phyloP scores from a whole-genome alignment of 1,139 yeast species.

The Suhomyces terraborum region DNA sequence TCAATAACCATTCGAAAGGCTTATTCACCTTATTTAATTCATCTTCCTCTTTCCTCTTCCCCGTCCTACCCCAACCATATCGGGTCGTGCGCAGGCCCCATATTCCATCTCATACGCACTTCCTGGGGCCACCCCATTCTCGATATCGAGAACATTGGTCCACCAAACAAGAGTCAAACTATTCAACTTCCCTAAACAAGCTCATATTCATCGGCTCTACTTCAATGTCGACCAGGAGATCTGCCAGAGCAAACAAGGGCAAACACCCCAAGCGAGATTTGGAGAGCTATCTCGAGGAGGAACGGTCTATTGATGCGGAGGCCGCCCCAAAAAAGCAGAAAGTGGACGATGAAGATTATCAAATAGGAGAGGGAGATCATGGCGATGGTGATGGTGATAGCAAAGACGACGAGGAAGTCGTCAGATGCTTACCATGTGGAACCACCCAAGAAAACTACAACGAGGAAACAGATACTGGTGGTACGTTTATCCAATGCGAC shows the following conservation, averaged over 20 bases:
- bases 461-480: constrained; percentile 59
- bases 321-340: constrained; percentile 1
- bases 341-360: constrained; percentile 3
- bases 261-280: constrained; percentile 36
- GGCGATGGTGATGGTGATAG: constrained; percentile 1
- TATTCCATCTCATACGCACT: neutral
- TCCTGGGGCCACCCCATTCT: neutral
- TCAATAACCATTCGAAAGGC: too few species aligned
- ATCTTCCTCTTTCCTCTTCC: neutral
- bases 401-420: constrained; percentile 36
- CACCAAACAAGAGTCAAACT: too few species aligned
- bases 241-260: constrained; percentile 45
- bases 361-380: constrained; percentile 4
- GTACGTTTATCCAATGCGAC: constrained; percentile 80
- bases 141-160: neutral
- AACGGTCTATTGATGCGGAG: neutral
- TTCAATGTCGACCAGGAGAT: constrained; percentile 29
- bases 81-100: neutral
- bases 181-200: too few species aligned
- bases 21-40: too few species aligned
- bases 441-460: constrained; percentile 63
- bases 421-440: constrained; percentile 66
- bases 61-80: neutral
- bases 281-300: constrained; percentile 19
- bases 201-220: neutral